A percentile compares a stretch with the other conserved stretches of the same genome.
These are phyloP conservation scores for Citrus reticulata DNA, from an alignment of 345 rosid species.

Conservation along the genomic window DNA sequence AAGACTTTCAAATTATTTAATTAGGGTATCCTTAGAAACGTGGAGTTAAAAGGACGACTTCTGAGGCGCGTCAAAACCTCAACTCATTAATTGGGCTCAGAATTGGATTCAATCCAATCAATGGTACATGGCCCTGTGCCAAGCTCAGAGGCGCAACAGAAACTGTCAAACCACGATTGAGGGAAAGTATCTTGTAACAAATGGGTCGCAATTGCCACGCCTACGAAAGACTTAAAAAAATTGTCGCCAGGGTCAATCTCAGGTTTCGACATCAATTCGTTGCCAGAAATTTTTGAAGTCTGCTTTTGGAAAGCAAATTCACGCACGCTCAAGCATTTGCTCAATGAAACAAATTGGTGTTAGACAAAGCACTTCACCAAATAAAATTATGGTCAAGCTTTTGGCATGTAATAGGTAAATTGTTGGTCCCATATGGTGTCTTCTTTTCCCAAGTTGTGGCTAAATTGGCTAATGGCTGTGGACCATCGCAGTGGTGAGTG, in stretches of 20 bases:
- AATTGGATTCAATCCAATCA: neutral
- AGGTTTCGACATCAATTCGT: neutral
- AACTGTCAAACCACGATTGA: neutral
- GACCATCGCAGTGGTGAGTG: neutral
- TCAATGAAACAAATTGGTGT: neutral
- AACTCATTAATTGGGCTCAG: neutral
- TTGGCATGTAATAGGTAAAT: neutral
- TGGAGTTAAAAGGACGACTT: too few species aligned
- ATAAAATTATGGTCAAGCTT: neutral
- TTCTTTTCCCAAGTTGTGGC: neutral
- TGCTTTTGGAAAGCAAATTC: neutral
- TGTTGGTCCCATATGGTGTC: neutral
- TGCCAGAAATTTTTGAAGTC: neutral
- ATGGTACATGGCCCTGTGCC: neutral
- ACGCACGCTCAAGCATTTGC: too few species aligned
- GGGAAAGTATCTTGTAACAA: neutral
- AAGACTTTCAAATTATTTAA: too few species aligned
- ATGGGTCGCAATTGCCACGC: too few species aligned
- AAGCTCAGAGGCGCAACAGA: neutral
- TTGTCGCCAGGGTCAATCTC: neutral
- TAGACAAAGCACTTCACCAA: neutral
- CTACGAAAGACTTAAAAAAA: neutral
- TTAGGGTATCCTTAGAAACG: too few species aligned
- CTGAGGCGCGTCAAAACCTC: too few species aligned
- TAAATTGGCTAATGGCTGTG: neutral